Base-by-base conservation (phyloP, 768 basidiomycete genomes). In the Floccularia luteovirens region DNA sequence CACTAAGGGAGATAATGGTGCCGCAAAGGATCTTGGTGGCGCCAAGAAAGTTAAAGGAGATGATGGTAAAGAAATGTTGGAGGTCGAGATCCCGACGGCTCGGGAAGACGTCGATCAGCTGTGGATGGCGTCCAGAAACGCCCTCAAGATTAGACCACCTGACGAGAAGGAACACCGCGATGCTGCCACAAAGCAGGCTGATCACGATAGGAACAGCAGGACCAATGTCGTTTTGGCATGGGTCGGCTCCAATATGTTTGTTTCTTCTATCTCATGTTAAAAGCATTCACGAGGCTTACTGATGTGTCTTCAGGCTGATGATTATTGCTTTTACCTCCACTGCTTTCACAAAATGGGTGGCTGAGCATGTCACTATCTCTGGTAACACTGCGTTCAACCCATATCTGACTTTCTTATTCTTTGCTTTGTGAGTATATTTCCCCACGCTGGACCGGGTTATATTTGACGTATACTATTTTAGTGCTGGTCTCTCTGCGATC, bases 1-100 rank as follows among this genome's bases (percentile, higher is more conserved):
- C 44, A 93, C 91, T 21, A 90, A 93, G 55, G 90, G 91, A 45
- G 89, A 92, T 63, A 91, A 92, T 49, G 85, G 86, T 28, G 66
- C 89, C 8, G 65, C 79, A 11, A 92, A 93, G 60, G 90, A 94
- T 56, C 73, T 94, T 8, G 91, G 91, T 42, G 79, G 83, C 7
- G 91, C 90, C 1, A 92, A 91, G 70, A 92, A 91, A 59, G 70
- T 90, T 44, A 83, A 87, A 64, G 78, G 75, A 40, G 81, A 83
- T 24, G 80, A 82, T 55, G 91, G 91, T 38, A 84, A 92, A 51
- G 86, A 86, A 33, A 64, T 92, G 50, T 75, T 90, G 65, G 90
- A 92, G 58, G 84, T 93, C 33, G 84, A 89, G 51, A 55, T 94
- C 11, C 82, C 84, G 1, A 87, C 88, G 14, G 74, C 74, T 6